Conservation (phyloP, 1,139 yeast species). For the Debaryomycetaceae sp. region DNA sequence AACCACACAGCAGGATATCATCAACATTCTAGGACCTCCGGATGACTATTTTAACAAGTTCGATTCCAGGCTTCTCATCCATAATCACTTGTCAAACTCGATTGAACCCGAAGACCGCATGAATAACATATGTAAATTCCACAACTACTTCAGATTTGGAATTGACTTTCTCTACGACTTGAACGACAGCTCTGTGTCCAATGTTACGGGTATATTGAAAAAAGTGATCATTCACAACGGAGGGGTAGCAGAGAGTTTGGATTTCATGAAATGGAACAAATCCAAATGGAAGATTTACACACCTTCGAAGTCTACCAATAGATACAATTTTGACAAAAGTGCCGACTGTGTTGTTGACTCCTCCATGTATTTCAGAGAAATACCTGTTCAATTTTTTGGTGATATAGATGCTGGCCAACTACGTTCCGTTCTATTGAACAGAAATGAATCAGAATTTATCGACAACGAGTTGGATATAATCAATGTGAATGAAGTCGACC, state of each 20-base stretch:
- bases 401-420: slow-evolving; percentile 9
- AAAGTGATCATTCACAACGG: slow-evolving; percentile 52
- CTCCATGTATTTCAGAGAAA: slow-evolving; percentile 31
- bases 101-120: slow-evolving; percentile 8
- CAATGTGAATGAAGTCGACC: slow-evolving; percentile 14
- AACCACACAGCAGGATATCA: slow-evolving; percentile 49
- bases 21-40: slow-evolving; percentile 53
- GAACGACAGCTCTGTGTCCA: slow-evolving; percentile 17
- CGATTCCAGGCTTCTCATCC: slow-evolving; percentile 43
- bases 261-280: slow-evolving; percentile 49
- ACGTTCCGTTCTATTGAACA: slow-evolving; percentile 45
- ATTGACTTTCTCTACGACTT: slow-evolving; percentile 51
- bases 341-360: slow-evolving; percentile 18
- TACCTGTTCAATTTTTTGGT: slow-evolving; percentile 21
- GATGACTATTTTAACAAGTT: slow-evolving; percentile 49
- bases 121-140: slow-evolving; percentile 37
- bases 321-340: slow-evolving; percentile 8
- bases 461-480: slow-evolving; percentile 38
- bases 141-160: slow-evolving; percentile 54
- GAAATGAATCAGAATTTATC: slow-evolving; percentile 48
- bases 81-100: slow-evolving; percentile 23
- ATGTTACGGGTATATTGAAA: slow-evolving; percentile 26
- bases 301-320: slow-evolving; percentile 5
- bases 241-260: slow-evolving; percentile 43
- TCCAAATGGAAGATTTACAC: slow-evolving; percentile 36